Conservation (phyloP, 352 stramenopile species). For the Pythium brachiatum region DNA sequence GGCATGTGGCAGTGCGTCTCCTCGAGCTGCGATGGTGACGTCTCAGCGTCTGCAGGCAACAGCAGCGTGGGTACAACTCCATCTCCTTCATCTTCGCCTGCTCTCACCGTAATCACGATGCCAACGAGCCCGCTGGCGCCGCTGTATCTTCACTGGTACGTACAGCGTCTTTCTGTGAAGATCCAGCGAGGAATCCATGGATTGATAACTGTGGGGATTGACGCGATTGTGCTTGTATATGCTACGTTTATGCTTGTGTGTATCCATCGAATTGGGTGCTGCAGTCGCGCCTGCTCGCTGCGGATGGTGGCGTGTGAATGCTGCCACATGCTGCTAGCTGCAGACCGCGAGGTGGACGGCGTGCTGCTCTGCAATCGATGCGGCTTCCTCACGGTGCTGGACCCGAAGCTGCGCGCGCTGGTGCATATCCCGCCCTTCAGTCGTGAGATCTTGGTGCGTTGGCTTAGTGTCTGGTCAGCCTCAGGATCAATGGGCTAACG, state of each 20-base stretch:
- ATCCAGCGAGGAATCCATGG: no score
- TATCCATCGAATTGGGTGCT: not conserved
- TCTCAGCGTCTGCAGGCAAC: not conserved
- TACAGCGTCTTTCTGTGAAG: not conserved
- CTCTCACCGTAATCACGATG: slow-evolving; percentile 11
- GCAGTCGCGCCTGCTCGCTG: slow-evolving; percentile 20
- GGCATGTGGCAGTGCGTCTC: slow-evolving; percentile 13
- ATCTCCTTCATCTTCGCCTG: not conserved
- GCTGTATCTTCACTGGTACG: slow-evolving; percentile 26
- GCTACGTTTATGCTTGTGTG: not conserved
- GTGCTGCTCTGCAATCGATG: slow-evolving; percentile 34
- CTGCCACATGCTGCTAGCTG: slow-evolving; percentile 27
- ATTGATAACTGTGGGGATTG: no score
- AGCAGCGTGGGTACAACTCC: not conserved
- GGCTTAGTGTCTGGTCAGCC: not conserved
- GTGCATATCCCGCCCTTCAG: slow-evolving; percentile 24
- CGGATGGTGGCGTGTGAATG: slow-evolving; percentile 30
- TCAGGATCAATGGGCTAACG: not conserved
- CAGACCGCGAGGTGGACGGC: slow-evolving; percentile 14
- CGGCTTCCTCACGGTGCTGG: slow-evolving; percentile 29
- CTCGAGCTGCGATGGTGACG: slow-evolving; percentile 1
- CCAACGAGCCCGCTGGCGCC: slow-evolving; percentile 9
- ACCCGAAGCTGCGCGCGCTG: slow-evolving; percentile 23
- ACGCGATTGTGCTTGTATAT: not conserved
- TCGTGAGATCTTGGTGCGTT: slow-evolving; percentile 27